phyloP scores from a whole-genome alignment of 768 basidiomycete species.

The Suillus americanus region DNA sequence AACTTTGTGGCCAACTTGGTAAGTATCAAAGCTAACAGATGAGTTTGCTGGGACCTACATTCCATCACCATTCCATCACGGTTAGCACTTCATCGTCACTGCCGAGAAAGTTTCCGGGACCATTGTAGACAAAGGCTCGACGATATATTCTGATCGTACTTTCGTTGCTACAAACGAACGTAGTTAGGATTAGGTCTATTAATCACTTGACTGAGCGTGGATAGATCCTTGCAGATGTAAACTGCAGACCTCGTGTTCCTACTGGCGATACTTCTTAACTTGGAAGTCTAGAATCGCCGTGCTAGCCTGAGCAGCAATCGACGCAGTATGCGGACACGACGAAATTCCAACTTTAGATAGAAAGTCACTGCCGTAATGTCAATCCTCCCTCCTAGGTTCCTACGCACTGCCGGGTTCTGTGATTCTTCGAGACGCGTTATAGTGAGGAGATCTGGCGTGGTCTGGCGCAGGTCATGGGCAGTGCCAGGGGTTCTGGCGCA shows the following conservation, averaged over 20 bases:
- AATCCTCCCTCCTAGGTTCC: not conserved
- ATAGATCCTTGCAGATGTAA: not conserved
- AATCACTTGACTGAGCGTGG: not conserved
- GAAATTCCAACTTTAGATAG: not conserved
- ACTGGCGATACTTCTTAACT: constrained; percentile 4
- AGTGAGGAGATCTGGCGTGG: no score
- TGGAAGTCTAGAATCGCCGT: constrained; percentile 7
- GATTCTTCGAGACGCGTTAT: not conserved
- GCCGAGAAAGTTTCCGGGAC: not conserved
- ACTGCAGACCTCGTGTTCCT: constrained; percentile 7
- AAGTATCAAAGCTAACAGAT: no score
- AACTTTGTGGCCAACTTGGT: no score
- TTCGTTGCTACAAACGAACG: not conserved
- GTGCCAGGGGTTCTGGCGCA: no score
- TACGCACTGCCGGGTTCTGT: not conserved
- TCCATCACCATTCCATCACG: not conserved
- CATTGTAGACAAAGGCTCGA: not conserved
- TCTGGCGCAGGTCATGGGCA: no score
- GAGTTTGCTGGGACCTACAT: no score
- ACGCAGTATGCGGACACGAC: not conserved
- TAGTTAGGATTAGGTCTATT: not conserved
- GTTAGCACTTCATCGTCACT: constrained; percentile 3
- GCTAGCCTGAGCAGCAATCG: constrained; percentile 13
- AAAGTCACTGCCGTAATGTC: not conserved
- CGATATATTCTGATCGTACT: not conserved